phyloP scores from a whole-genome alignment of 768 basidiomycete genomes.

The Thelephora ganbajun region DNA sequence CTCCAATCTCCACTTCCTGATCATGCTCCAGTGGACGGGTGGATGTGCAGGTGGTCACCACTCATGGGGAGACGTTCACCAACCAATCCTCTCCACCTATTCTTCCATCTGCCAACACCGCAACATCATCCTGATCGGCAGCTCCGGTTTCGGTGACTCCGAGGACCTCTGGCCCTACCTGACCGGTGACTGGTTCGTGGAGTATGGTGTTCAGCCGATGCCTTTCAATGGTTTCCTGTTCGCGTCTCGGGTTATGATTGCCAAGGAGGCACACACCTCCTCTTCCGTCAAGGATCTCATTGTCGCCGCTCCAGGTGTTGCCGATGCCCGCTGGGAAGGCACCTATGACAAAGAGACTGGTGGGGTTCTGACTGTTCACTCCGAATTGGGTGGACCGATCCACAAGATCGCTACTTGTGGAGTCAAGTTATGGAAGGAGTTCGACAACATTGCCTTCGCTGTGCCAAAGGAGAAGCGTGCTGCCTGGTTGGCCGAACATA shows the following conservation, averaged over 20 bases:
- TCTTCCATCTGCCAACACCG: slow-evolving; percentile 74
- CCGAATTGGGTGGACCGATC: slow-evolving; percentile 96
- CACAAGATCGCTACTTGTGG: slow-evolving; percentile 97
- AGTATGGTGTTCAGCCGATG: slow-evolving; percentile 85
- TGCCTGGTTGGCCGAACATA: slow-evolving; percentile 77
- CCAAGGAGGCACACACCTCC: slow-evolving; percentile 94
- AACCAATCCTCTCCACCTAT: slow-evolving; percentile 86
- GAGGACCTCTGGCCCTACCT: slow-evolving; percentile 96
- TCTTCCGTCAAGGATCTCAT: slow-evolving; percentile 94
- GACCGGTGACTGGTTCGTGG: slow-evolving; percentile 87
- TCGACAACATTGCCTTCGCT: slow-evolving; percentile 92
- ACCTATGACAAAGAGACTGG: slow-evolving; percentile 92
- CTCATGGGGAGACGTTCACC: slow-evolving; percentile 97
- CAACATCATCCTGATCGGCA: slow-evolving; percentile 84
- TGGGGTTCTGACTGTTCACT: slow-evolving; percentile 91
- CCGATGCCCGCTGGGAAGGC: slow-evolving; percentile 83
- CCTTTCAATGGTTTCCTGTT: slow-evolving; percentile 97
- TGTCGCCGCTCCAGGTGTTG: slow-evolving; percentile 84
- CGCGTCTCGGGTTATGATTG: slow-evolving; percentile 96
- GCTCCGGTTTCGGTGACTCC: slow-evolving; percentile 91
- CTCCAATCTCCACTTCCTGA: slow-evolving; percentile 88
- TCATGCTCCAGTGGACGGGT: slow-evolving; percentile 98
- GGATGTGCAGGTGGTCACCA: slow-evolving; percentile 98
- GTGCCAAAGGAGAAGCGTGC: slow-evolving; percentile 90
- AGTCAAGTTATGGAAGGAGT: slow-evolving; percentile 98